phyloP scores from a whole-genome alignment of 192 early-diverging fungal species.

The Chytriomyces sp. region DNA sequence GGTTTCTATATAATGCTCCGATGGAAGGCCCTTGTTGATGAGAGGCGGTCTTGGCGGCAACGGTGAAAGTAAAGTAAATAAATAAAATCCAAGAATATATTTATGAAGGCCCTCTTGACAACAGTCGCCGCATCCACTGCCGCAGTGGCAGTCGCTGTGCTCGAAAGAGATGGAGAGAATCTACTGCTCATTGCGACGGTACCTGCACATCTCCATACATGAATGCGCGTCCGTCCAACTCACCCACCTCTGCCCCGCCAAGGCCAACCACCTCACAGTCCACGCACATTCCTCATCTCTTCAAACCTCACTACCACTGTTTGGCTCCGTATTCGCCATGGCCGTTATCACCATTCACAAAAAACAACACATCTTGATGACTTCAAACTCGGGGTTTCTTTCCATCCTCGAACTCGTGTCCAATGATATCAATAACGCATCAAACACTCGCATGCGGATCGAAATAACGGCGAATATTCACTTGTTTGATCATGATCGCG shows the following conservation, averaged over 20 bases:
- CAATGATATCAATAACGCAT: background rate
- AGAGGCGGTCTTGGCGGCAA: no score
- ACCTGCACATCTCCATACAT: background rate
- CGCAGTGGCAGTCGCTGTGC: background rate
- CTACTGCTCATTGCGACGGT: background rate
- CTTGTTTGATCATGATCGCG: background rate
- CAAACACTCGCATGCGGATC: background rate
- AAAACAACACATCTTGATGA: background rate
- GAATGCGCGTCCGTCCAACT: background rate
- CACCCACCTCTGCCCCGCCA: no score
- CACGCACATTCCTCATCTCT: background rate
- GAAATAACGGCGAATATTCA: background rate
- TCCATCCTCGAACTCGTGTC: slow-evolving; percentile 22
- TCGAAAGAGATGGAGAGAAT: background rate
- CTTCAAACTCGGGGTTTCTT: slow-evolving; percentile 43
- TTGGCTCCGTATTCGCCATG: background rate
- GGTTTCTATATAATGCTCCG: no score
- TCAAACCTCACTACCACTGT: background rate
- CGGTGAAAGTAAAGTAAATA: no score
- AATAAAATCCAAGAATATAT: background rate
- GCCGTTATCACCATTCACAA: no score
- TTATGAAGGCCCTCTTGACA: background rate
- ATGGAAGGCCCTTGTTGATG: no score
- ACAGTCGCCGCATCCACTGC: background rate
- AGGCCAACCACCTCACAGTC: background rate